These are phyloP conservation scores for Auricularia cornea DNA, from an alignment of 768 basidiomycete species.

Conservation along the genomic window DNA sequence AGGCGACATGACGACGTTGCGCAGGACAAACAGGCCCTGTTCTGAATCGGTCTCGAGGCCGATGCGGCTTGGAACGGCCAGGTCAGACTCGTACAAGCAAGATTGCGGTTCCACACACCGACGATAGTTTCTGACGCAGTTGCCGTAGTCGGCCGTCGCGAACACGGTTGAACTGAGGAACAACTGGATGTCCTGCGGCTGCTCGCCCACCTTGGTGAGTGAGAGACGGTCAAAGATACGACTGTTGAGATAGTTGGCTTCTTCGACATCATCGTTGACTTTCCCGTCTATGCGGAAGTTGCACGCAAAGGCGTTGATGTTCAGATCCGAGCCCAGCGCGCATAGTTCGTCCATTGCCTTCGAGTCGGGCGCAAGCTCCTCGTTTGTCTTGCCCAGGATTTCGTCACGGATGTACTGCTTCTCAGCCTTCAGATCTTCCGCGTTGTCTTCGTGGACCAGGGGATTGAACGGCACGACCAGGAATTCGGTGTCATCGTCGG, in stretches of 20 bases:
- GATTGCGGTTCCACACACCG: no score
- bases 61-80: constrained; percentile 34
- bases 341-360: constrained; percentile 18
- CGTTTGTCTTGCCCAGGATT: constrained; percentile 23
- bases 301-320: constrained; percentile 37
- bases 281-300: constrained; percentile 32
- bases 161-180: constrained; percentile 26
- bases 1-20: constrained; percentile 35
- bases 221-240: constrained; percentile 33
- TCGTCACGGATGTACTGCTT: constrained; percentile 27
- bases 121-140: constrained; percentile 24
- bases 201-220: constrained; percentile 19
- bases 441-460: constrained; percentile 12
- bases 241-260: constrained; percentile 34
- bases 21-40: constrained; percentile 28
- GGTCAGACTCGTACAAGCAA: no score
- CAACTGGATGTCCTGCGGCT: constrained; percentile 16
- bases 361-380: constrained; percentile 22
- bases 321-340: constrained; percentile 33
- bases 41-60: constrained; percentile 17
- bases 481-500: constrained; percentile 22
- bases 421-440: constrained; percentile 19
- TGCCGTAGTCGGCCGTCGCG: constrained; percentile 26
- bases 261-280: constrained; percentile 29
- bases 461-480: constrained; percentile 34